phyloP scores from a whole-genome alignment of 768 basidiomycete genomes.

The Rhodotorula graminis region DNA sequence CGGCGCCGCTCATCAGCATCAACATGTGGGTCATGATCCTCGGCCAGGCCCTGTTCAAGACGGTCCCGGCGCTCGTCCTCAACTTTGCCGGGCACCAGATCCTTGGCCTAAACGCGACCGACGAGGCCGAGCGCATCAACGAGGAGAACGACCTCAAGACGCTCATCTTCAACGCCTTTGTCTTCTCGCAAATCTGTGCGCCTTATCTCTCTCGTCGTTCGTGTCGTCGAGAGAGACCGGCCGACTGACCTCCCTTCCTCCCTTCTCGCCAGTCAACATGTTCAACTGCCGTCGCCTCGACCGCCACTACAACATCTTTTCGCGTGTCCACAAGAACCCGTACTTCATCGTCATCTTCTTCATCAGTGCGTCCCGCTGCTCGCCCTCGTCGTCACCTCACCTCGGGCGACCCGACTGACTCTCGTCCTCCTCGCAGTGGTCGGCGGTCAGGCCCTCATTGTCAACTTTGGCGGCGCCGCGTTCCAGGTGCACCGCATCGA shows the following conservation, averaged over 20 bases:
- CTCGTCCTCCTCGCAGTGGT: constrained; percentile 58
- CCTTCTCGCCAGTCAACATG: constrained; percentile 49
- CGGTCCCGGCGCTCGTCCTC: constrained; percentile 73
- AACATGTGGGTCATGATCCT: constrained; percentile 94
- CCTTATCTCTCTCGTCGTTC: not conserved
- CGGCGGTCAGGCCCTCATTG: constrained; percentile 76
- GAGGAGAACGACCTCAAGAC: constrained; percentile 51
- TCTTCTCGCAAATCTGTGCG: constrained; percentile 83
- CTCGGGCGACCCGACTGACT: not conserved
- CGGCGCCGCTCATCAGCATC: constrained; percentile 78
- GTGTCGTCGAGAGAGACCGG: accelerated
- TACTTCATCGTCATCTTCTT: constrained; percentile 80
- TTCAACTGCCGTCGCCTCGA: constrained; percentile 86
- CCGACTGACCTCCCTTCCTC: not conserved
- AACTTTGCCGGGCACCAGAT: constrained; percentile 77
- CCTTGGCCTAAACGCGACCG: constrained; percentile 51
- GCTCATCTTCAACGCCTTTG: constrained; percentile 95
- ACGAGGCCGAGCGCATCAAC: constrained; percentile 38
- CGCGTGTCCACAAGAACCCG: constrained; percentile 68
- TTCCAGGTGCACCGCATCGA: constrained; percentile 77
- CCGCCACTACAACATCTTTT: constrained; percentile 78
- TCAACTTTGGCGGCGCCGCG: constrained; percentile 83
- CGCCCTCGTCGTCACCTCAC: too few relatives aligned
- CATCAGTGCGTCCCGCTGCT: constrained; percentile 59
- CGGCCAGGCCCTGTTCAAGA: constrained; percentile 83